These are phyloP conservation scores for Xanthoconium separans DNA, from an alignment of 1,284 basidiomycete species.

Conservation along the genomic window DNA sequence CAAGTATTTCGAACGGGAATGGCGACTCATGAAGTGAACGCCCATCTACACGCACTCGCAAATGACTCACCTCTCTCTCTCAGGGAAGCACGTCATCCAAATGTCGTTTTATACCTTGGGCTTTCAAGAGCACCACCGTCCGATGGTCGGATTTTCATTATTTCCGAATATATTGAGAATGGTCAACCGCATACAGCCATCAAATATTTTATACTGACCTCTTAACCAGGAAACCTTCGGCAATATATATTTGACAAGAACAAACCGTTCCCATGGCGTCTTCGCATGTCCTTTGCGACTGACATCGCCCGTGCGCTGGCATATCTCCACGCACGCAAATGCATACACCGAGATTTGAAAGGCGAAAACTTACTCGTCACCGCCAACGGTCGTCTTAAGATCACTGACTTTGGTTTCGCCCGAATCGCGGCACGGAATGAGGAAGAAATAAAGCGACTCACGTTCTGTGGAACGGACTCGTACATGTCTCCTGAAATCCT, in stretches of 20 bases:
- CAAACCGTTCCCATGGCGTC: slow-evolving; percentile 84
- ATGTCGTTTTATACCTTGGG: slow-evolving; percentile 93
- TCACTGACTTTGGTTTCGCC: slow-evolving; percentile 96
- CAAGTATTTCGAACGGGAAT: slow-evolving; percentile 98
- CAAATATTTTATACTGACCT: slow-evolving; percentile 5
- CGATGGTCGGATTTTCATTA: slow-evolving; percentile 84
- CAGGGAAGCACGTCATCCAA: slow-evolving; percentile 84
- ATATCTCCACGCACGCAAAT: slow-evolving; percentile 92
- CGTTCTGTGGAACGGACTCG: slow-evolving; percentile 95
- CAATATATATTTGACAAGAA: slow-evolving; percentile 79
- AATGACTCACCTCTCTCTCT: slow-evolving; percentile 9
- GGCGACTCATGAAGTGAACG: slow-evolving; percentile 85
- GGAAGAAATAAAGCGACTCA: slow-evolving; percentile 88
- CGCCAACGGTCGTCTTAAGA: slow-evolving; percentile 89
- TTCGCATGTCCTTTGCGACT: slow-evolving; percentile 90
- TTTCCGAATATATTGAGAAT: slow-evolving; percentile 87
- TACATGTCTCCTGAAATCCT: slow-evolving; percentile 96
- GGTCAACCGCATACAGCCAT: slow-evolving; percentile 35
- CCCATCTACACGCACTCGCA: not conserved
- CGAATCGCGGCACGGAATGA: slow-evolving; percentile 89
- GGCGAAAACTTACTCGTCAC: slow-evolving; percentile 97
- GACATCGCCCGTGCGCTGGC: slow-evolving; percentile 94
- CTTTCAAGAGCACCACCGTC: slow-evolving; percentile 83
- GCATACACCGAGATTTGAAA: slow-evolving; percentile 88
- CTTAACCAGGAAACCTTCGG: slow-evolving; percentile 68